Evolutionary conservation across 352 stramenopile species (phyloP).

Genomic region (Paralagenidium karlingii): DNA sequence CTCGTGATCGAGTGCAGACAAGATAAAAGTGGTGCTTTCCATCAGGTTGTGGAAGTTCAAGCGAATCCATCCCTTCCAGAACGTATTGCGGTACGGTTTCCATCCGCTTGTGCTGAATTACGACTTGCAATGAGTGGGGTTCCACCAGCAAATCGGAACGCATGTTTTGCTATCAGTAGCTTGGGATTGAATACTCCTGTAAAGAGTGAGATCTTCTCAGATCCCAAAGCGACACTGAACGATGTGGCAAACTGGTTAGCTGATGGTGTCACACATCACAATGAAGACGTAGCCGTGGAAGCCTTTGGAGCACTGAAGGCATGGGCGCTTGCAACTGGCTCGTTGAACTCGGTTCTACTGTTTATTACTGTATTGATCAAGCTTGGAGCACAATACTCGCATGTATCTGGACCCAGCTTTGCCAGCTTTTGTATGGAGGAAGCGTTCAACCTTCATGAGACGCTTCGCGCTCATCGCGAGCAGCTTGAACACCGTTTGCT

Average conservation of each 20-base stretch:
- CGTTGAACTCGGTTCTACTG: conserved; percentile 49
- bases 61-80: not conserved
- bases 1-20: conserved; percentile 43
- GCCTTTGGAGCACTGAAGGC: conserved; percentile 42
- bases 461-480: not conserved
- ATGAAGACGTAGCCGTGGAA: conserved; percentile 47
- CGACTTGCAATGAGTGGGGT: conserved; percentile 56
- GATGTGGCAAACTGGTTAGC: conserved; percentile 57
- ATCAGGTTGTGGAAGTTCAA: conserved; percentile 18
- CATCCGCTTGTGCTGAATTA: conserved; percentile 22
- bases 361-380: conserved; percentile 58
- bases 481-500: not conserved
- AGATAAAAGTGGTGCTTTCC: conserved; percentile 3
- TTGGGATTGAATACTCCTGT: conserved; percentile 46
- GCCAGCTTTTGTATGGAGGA: conserved; percentile 30
- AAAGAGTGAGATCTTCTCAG: conserved; percentile 37
- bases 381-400: conserved; percentile 9
- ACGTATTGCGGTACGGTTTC: conserved; percentile 24
- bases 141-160: conserved; percentile 45
- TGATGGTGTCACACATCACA: conserved; percentile 19
- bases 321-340: conserved; percentile 71
- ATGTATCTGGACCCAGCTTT: conserved; percentile 6
- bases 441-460: conserved; percentile 17
- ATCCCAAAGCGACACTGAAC: conserved; percentile 36
- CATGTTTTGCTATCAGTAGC: conserved; percentile 53